phyloP scores from a whole-genome alignment of 1,284 basidiomycete species.

The Ustanciosporium gigantosporum region DNA sequence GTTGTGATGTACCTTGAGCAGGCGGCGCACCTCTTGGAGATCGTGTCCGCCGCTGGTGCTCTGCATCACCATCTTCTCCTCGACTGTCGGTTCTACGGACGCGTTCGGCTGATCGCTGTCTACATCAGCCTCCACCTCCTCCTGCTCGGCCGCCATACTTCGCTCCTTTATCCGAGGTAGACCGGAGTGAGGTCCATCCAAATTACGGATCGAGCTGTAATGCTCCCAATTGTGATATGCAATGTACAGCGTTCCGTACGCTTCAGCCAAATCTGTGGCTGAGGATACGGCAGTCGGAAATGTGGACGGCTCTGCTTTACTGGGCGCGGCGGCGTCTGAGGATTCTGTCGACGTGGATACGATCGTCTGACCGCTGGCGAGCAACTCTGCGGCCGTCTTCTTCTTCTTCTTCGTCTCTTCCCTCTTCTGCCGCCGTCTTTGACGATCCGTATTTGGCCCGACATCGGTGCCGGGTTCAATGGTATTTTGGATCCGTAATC shows the following conservation, averaged over 20 bases:
- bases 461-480: constrained; percentile 18
- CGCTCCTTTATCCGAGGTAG: constrained; percentile 71
- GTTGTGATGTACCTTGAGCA: constrained; percentile 31
- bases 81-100: constrained; percentile 10
- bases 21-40: constrained; percentile 21
- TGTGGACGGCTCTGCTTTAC: constrained; percentile 2
- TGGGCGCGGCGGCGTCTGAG: neutral
- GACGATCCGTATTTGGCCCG: constrained; percentile 34
- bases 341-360: neutral
- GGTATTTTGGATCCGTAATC: constrained; percentile 29
- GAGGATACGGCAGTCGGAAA: neutral
- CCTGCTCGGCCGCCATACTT: constrained; percentile 7
- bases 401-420: constrained; percentile 29
- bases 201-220: constrained; percentile 85
- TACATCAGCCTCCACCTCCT: constrained; percentile 7
- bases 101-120: neutral
- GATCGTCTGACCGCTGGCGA: constrained; percentile 3
- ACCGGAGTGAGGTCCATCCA: constrained; percentile 80
- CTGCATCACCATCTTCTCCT: constrained; percentile 43
- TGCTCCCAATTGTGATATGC: constrained; percentile 88
- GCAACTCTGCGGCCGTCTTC: constrained; percentile 1
- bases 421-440: constrained; percentile 26
- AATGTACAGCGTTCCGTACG: constrained; percentile 54
- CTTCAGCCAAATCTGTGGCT: constrained; percentile 19
- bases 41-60: constrained; percentile 39